Base-by-base conservation (phyloP, 139 green algal genomes). In the Closterium sp. region DNA sequence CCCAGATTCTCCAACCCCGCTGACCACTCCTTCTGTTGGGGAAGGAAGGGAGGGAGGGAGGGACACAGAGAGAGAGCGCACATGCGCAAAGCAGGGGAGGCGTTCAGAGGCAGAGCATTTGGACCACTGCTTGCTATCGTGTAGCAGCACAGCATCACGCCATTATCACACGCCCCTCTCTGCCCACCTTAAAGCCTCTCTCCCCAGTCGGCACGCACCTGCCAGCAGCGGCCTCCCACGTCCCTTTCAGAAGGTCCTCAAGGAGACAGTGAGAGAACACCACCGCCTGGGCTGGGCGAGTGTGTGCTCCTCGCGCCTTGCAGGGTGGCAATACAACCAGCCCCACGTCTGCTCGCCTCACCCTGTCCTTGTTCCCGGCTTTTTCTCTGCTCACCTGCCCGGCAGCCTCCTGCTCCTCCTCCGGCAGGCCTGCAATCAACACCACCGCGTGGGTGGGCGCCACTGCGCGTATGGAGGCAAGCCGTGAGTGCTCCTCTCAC, bases 221-320 rank as follows among this genome's bases (percentile, higher is more conserved):
- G n/a, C n/a, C n/a, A n/a, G n/a, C 95, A 94, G 85, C 42, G 5
- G 5, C 7, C 42, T 97, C 94, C 27, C 97, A 96, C 96, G 87
- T 95, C 95, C 86, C 42, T 62, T 62, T 62, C 42, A 97, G 94
- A 22, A 97, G 97, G 91, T 96, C 91, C 91, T 97, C 97, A 21
- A 98, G 98, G 79, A 99, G 95, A 94, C 99, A 98, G 94, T 99
- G 98, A 31, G 99, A 91, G 91, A 99, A 99, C 11, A 97, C 95
- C 9, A 93, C 91, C 70, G 86, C 91, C 86, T 97, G 90, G 38
- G 94, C 92, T 2, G 98, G n/a, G n/a, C n/a, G n/a, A n/a, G n/a
- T n/a, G n/a, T n/a, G 97, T 0, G 97, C 96, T 70, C 10, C 45
- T 19, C 45, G 1, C 1, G 3, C 45, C 45, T 19, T 70, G n/a